Evolutionary conservation across 1,139 yeast species (phyloP), one percentile per base, ranked within the genome.

Genomic region (Pneumocystis wakefieldiae): DNA sequence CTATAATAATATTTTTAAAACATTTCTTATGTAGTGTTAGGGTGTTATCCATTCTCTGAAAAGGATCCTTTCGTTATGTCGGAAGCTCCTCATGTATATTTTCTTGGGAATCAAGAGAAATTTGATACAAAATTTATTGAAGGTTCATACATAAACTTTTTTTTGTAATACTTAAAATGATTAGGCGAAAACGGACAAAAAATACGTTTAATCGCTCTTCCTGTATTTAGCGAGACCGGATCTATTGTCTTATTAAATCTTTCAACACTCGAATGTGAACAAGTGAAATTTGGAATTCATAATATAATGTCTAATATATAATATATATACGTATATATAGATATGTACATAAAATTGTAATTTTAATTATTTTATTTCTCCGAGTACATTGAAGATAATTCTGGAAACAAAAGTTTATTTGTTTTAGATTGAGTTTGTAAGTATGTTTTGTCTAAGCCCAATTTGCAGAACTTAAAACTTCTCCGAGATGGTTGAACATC

Each of bases 21-120:
- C 7, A 32, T 35, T 59, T 7, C 35, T 59, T 8, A 32, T 59
- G 12, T 28, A n/a, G 12, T 41, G 15, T 2, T 61, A 62, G 66
- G 87, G 77, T 85, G 95, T 67, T 90, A 89, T 69, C 97, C 99
- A 0, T 91, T 80, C 70, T 80, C 81, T n/a, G 82, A 84, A 59
- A 70, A 72, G 4, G 98, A 94, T 73, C 97, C 97, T 1, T 90
- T 92, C 73, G 80, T 88, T 2, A 72, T 92, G 41, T 76, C 76
- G 5, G 87, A 86, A 70, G 81, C 87, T 28, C 98, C 98, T 0
- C 92, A 89, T 71, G 84, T 91, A 1, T 89, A 87, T 71, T 83
- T 89, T 70, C 88, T 83, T 0, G 97, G 97, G 0, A 91, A 91
- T 71, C 96, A 90, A 73, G 81, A 83, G 0, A 71, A 73, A 39